These are phyloP conservation scores for Tetraselmis chui DNA, from an alignment of 139 green algal genomes.

Conservation along the genomic window DNA sequence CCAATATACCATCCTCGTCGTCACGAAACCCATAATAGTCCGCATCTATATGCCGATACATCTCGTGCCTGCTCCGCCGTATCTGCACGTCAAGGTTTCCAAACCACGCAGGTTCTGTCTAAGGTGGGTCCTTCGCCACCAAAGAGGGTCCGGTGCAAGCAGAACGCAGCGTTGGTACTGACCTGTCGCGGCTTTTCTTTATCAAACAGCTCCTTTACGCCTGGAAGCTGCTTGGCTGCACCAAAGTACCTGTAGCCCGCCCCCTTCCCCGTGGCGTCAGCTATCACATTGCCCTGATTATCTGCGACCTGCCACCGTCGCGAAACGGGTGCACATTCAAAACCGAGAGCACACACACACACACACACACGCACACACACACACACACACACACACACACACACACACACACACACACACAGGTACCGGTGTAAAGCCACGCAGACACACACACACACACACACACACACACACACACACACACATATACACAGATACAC, in stretches of 20 bases:
- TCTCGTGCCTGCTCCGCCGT: slow-evolving; percentile 65
- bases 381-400: background rate
- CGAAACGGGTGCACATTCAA: background rate
- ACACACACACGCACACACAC: background rate
- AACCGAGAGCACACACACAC: background rate
- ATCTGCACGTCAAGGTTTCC: too few relatives aligned
- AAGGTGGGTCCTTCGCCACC: too few relatives aligned
- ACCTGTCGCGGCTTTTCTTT: slow-evolving; percentile 63
- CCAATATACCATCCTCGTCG: slow-evolving; percentile 87
- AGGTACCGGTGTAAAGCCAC: too few relatives aligned
- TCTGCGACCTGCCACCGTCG: background rate
- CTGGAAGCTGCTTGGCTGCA: slow-evolving; percentile 94
- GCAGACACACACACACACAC: too few relatives aligned
- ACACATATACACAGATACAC: too few relatives aligned
- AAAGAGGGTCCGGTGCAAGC: too few relatives aligned
- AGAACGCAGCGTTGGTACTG: too few relatives aligned
- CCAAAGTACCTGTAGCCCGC: slow-evolving; percentile 92
- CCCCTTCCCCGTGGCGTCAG: slow-evolving; percentile 35
- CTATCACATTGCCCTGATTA: slow-evolving; percentile 37
- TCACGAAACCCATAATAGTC: slow-evolving; percentile 98
- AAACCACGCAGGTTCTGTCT: too few relatives aligned
- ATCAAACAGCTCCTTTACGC: slow-evolving; percentile 97
- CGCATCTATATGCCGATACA: slow-evolving; percentile 83
- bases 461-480: too few relatives aligned
- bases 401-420: too few relatives aligned